phyloP scores from a whole-genome alignment of 169 alveolate species.

The Cryptosporidium andersoni region DNA sequence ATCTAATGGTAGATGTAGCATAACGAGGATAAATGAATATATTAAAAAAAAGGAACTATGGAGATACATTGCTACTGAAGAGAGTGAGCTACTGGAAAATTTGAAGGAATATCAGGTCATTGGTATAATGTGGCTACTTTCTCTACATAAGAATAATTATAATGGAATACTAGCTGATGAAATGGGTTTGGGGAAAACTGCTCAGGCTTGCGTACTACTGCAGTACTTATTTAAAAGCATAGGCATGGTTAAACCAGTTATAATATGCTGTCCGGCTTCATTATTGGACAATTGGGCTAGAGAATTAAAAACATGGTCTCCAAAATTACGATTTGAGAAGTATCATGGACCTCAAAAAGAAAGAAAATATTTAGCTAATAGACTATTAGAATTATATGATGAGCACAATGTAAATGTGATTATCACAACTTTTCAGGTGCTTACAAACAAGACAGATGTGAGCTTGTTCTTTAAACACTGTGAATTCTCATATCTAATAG shows the following conservation, averaged over 20 bases:
- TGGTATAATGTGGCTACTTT: slow-evolving; percentile 87
- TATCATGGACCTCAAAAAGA: slow-evolving; percentile 83
- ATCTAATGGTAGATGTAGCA: slow-evolving; percentile 46
- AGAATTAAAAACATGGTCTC: slow-evolving; percentile 87
- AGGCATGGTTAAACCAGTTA: slow-evolving; percentile 75
- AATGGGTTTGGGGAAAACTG: slow-evolving; percentile 92
- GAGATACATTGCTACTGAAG: slow-evolving; percentile 4
- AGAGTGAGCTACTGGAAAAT: slow-evolving; percentile 1
- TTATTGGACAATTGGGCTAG: slow-evolving; percentile 85
- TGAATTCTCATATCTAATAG: slow-evolving; percentile 80
- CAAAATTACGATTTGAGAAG: slow-evolving; percentile 81
- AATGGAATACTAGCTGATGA: slow-evolving; percentile 90
- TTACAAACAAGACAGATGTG: slow-evolving; percentile 40
- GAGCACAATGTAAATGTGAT: slow-evolving; percentile 21
- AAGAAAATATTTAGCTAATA: slow-evolving; percentile 69
- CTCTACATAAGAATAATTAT: slow-evolving; percentile 82
- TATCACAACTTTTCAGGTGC: slow-evolving; percentile 63
- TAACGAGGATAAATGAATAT: slow-evolving; percentile 16
- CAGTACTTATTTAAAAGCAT: slow-evolving; percentile 72
- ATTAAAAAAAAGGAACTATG: slow-evolving; percentile 18
- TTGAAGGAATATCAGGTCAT: slow-evolving; percentile 85
- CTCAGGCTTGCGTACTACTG: slow-evolving; percentile 85
- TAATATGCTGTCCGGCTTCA: slow-evolving; percentile 85
- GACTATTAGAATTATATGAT: slow-evolving; percentile 24
- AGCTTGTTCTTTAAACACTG: slow-evolving; percentile 47